Percentiles rank a stretch among this genome's conserved stretches.
These are phyloP conservation scores for Leccinum pachyderme DNA, from an alignment of 1,284 basidiomycete genomes.

Conservation along the genomic window DNA sequence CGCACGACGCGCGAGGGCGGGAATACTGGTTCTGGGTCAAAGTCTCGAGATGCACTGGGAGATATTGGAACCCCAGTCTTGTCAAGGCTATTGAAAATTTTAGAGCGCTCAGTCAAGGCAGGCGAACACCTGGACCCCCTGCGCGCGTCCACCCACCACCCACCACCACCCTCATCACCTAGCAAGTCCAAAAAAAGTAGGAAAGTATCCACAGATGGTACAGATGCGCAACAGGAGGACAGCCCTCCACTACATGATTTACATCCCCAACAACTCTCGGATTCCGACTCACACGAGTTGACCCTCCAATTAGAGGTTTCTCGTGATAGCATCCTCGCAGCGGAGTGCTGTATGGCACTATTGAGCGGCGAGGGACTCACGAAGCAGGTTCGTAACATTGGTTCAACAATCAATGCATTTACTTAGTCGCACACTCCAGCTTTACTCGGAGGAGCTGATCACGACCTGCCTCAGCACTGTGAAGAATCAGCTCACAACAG, in stretches of 20 bases:
- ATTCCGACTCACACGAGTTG: constrained; percentile 52
- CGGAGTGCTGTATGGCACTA: constrained; percentile 78
- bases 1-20: constrained; percentile 36
- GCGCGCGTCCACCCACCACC: constrained; percentile 31
- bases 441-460: constrained; percentile 92
- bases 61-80: constrained; percentile 64
- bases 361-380: constrained; percentile 76
- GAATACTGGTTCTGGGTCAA: constrained; percentile 43
- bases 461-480: constrained; percentile 71
- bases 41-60: constrained; percentile 53
- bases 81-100: constrained; percentile 65
- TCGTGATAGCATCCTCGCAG: constrained; percentile 71
- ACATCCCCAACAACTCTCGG: constrained; percentile 37
- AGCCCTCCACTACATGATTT: constrained; percentile 14
- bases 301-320: constrained; percentile 53
- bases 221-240: constrained; percentile 26
- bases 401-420: not conserved
- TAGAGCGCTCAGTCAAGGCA: constrained; percentile 73
- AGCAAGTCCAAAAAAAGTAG: constrained; percentile 31
- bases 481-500: constrained; percentile 76
- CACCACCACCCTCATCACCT: constrained; percentile 23
- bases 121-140: constrained; percentile 77
- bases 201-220: constrained; percentile 32
- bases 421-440: constrained; percentile 38
- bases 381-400: constrained; percentile 63